Evolutionary conservation across 805 yeast genomes (phyloP), one percentile per base, ranked within the genome.

Genomic region (Teunomyces barrocoloradensis): DNA sequence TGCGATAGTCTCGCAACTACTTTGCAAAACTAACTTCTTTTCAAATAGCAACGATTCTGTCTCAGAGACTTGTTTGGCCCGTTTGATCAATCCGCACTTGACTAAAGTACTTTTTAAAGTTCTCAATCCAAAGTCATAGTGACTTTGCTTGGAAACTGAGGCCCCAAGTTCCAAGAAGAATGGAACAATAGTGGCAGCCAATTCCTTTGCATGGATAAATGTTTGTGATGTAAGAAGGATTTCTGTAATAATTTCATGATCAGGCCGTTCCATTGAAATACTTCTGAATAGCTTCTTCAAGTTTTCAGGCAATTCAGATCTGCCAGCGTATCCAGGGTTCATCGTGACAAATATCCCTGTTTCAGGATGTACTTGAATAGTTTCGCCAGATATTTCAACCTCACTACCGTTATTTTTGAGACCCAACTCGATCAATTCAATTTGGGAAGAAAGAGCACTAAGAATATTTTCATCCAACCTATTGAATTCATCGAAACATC

Each of bases 401-500:
- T 28, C 43, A 0, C 36, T 36, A 1, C 57, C 52, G 2, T 63
- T 54, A 30, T 64, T 53, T 29, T 43, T 52, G 29, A 87, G 58
- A 0, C 85, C 85, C 5, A 59, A 54, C 57, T 89, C 92, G 33
- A 90, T 87, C 23, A 64, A 69, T 53, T 86, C 95, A 21, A 92
- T 76, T 56, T 85, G 89, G 0, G 92, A 80, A 0, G 97, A 85
- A 0, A 89, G 85, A 0, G 97, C 91, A 65, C 96, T 89, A 42
- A 92, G 68, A 49, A 84, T 85, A 11, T 74, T 75, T 48, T 78
- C 79, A 34, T 82, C 84, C 27, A 92, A 74, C 51, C 98, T 74
- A 59, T 92, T 92, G 59, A 92, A 91, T 63, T 92, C 98, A 63
- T 92, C 98, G 67, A 92, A 92, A 64, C 98, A 92, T 4, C 91